A percentile compares a stretch with the other conserved stretches of the same genome.
Conservation (phyloP, 2,329 filamentous ascomycete species). For the Periglandula ipomoeae region DNA sequence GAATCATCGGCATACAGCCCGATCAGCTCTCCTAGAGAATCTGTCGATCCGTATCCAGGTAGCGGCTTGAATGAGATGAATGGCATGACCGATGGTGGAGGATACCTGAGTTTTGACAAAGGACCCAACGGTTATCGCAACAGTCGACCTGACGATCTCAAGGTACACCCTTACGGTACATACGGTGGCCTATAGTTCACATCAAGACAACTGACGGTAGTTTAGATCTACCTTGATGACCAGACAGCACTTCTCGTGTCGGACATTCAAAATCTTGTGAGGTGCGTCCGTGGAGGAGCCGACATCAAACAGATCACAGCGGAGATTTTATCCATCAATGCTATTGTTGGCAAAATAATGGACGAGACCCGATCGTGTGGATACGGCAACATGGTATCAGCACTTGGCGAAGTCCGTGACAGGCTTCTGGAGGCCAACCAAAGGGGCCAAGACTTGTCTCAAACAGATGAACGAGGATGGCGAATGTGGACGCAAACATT, state of each 20-base stretch:
- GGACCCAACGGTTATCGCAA: slow-evolving; percentile 33
- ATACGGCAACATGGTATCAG: slow-evolving; percentile 41
- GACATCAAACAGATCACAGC: slow-evolving; percentile 54
- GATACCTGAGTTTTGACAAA: slow-evolving; percentile 25
- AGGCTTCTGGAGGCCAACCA: slow-evolving; percentile 55
- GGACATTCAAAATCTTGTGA: slow-evolving; percentile 73
- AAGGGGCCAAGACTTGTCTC: slow-evolving; percentile 50
- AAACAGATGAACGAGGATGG: slow-evolving; percentile 45
- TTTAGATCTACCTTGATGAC: slow-evolving; percentile 68
- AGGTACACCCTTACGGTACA: slow-evolving; percentile 21
- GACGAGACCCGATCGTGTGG: slow-evolving; percentile 52
- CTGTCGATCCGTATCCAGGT: slow-evolving; percentile 33
- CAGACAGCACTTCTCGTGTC: slow-evolving; percentile 72
- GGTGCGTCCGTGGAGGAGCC: slow-evolving; percentile 57
- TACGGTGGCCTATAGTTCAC: slow-evolving; percentile 10
- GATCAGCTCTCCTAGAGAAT: slow-evolving; percentile 57
- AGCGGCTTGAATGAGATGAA: slow-evolving; percentile 22
- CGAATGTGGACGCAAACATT: slow-evolving; percentile 59
- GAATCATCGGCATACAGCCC: slow-evolving; percentile 70
- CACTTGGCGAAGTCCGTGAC: slow-evolving; percentile 54
- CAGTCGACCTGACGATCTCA: slow-evolving; percentile 40
- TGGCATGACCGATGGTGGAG: slow-evolving; percentile 28
- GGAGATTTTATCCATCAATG: slow-evolving; percentile 63
- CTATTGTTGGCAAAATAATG: slow-evolving; percentile 62
- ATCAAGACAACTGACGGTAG: slow-evolving; percentile 10